A percentile compares a stretch with the other conserved stretches of the same genome.
These are phyloP conservation scores for Arthrobotrys sinensis DNA, from an alignment of 2,329 filamentous ascomycete genomes.

Conservation along the genomic window DNA sequence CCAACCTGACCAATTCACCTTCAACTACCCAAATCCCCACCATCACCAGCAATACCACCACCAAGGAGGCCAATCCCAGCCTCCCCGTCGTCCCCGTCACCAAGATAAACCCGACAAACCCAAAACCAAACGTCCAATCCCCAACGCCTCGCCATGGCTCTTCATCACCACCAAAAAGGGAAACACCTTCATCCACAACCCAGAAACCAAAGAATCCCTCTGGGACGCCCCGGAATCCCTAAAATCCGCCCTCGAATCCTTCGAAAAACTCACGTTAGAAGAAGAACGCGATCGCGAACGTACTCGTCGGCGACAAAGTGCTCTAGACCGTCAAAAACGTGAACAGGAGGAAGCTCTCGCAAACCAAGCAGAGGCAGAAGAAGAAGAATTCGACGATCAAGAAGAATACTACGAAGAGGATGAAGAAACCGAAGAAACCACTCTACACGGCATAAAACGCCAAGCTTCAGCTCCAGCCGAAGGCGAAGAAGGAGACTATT, in stretches of 20 bases:
- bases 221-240: constrained; percentile 95
- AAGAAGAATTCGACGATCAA: constrained; percentile 64
- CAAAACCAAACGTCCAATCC: constrained; percentile 83
- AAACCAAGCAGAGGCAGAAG: constrained; percentile 63
- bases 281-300: constrained; percentile 62
- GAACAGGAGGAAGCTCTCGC: constrained; percentile 57
- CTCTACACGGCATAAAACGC: constrained; percentile 59
- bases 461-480: constrained; percentile 66
- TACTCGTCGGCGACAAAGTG: constrained; percentile 46
- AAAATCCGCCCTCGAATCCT: constrained; percentile 80
- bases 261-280: constrained; percentile 72
- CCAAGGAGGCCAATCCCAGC: constrained; percentile 28
- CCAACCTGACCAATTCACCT: constrained; percentile 61
- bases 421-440: constrained; percentile 62
- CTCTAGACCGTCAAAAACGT: constrained; percentile 51
- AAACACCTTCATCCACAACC: constrained; percentile 90
- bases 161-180: constrained; percentile 93
- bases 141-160: constrained; percentile 87
- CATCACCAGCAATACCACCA: constrained; percentile 61
- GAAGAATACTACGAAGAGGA: constrained; percentile 62
- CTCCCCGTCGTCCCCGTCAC: constrained; percentile 60
- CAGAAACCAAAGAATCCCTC: constrained; percentile 86
- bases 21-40: constrained; percentile 2
- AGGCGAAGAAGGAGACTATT: constrained; percentile 74
- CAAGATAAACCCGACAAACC: constrained; percentile 77